Evolutionary conservation across 306 rosid genomes (phyloP), one percentile per base, ranked within the genome.

Genomic region (Castanea crenata): DNA sequence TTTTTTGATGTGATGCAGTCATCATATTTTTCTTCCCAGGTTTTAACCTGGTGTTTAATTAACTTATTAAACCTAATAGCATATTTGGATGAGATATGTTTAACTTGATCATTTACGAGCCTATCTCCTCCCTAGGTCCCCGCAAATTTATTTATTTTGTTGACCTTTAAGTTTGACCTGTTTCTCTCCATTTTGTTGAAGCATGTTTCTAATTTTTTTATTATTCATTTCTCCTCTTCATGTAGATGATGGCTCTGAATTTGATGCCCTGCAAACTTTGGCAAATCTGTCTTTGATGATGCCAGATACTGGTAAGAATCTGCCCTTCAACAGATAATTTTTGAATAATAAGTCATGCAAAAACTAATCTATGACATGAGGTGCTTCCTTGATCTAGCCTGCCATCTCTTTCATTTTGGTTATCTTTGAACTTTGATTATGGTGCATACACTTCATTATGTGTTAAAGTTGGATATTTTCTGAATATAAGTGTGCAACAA

Each of bases 261-360:
- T 94, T 74, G 97, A 90, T 89, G 99, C 99, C 27, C 86, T 95
- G 49, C 92, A 91, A 81, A 82, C 98, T 57, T 81, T 95, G 87
- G 98, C 99, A 75, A 94, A 90, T 86, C 82, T 93, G 78, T 95
- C 99, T 79, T 82, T 93, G 89, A 88, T 92, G 97, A 89, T 95
- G 96, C 98, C 97, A 16, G 85, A 90, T 57, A 71, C 79, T 15
- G 97, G 99, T 93, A 85, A 90, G 86, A 55, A 55, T 83, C 59
- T 72, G 49, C 71, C 55, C 54, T 69, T 81, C 68, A 75, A 41
- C 29, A 20, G 20, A 58, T 21, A 19, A 41, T 21, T 20, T n/a
- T 58, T 59, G 65, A 59, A 59, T 59, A 21, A 12, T 9, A 59
- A 59, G 16, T 13, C 12, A 21, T 11, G 23, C 29, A 9, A 23